Base-by-base conservation (phyloP, 225 moss, liverwort and hornwort species). In the Marchantia polymorpha region DNA sequence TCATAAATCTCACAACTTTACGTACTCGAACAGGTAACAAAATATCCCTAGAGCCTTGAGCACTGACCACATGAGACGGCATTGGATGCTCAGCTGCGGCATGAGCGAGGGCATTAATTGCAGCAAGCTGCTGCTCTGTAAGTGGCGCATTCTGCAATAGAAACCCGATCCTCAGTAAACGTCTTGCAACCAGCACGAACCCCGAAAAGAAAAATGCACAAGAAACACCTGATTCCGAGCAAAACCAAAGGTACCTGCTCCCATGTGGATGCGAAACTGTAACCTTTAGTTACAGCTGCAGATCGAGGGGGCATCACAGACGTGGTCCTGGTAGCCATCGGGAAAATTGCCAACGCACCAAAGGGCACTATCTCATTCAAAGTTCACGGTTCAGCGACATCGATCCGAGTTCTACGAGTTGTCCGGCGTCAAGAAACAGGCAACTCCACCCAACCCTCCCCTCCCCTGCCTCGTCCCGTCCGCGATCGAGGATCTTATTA, bases 211-310 rank as follows among this genome's bases (percentile, higher is more conserved):
- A n/a, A 58, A 22, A 6, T 6, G 22, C 12, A 63, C 46, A 67
- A 19, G 19, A 26, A 68, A 29, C 29, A 53, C 16, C 58, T 16
- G 12, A 8, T 39, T 12, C 13, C 16, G 26, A 55, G 70, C 47
- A 72, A 63, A 14, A 51, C 23, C 1, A 56, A 11, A 29, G 8
- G 74, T 26, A 86, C 88, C 88, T 89, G 92, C 82, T 99, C 97
- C 97, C 97, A 99, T 4, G 87, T 85, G 47, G 93, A 92, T 47
- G 92, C 97, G 80, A 94, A 93, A 76, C 86, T 95, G 88, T 99
- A 99, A 52, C 99, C 99, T 52, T 89, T 90, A 8, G 92, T 90
- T 73, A 93, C 95, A 46, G 99, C 95, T 80, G 89, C 94, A 54
- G 99, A 91, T 56, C 93, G 74, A 52, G 87, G 78, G 17, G 87